Base-by-base conservation (phyloP, 2,329 filamentous ascomycete species). In the Botrytis pseudocinerea region DNA sequence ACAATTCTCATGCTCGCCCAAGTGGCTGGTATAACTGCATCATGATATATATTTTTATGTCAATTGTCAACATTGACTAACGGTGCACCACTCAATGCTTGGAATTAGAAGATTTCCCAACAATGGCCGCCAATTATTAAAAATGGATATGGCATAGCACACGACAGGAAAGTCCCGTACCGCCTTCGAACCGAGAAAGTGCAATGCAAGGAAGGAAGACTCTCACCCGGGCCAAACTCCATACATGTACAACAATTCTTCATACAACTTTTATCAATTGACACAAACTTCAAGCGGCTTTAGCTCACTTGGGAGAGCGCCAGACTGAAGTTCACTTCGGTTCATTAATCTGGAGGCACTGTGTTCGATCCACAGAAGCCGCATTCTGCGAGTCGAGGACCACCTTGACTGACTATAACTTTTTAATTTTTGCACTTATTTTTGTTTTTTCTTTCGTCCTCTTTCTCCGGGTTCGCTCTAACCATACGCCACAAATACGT, bases 241-340 rank as follows among this genome's bases (percentile, higher is more conserved):
- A 22, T 28, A 9, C 4, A 57, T 69, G 32, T 18, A 14, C 10
- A 0, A 5, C 20, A 28, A 32, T 28, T 14, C 3, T 0, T 1
- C 1, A 9, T 38, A 1, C 1, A 1, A 38, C 7, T 1, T 20
- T 0, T 28, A 72, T 28, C 70, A 72, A 61, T 35, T 1, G 61
- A 22, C 46, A 72, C 63, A 69, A 40, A 35, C 59, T 48, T 40
- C 70, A 51, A 68, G 70, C 70, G 70, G 51, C 63, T 72, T 72
- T 72, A 72, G 70, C 70, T 72, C 70, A 72, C 70, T 72, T 72
- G 70, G 70, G 70, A 72, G 70, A 72, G 70, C 70, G 70, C 63
- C 70, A 72, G 62, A 72, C 70, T 72, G 70, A 72, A 69, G 70
- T 69, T 61, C n/a, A 72, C 70, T 72, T 72, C 63, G 60, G 70